Evolutionary conservation across 768 basidiomycete genomes (phyloP), one percentile per base, ranked within the genome.

Genomic region (Phallus indusiatus): DNA sequence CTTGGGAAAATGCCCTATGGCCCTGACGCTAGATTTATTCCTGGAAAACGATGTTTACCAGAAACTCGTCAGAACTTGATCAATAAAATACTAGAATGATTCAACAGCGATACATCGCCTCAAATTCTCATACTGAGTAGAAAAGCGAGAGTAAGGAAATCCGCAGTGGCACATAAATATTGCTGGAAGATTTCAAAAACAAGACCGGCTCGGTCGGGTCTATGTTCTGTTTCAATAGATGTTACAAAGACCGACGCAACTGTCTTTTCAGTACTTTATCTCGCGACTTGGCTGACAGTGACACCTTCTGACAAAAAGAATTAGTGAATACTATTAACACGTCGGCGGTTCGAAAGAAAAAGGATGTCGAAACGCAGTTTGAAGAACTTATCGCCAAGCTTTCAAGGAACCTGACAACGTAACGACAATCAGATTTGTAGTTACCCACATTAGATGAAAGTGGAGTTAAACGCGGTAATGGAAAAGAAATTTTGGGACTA

Each of bases 131-230:
- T 54, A 0, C 42, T 10, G 53, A 60, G 12, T 71, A 68, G 68
- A 64, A 65, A 4, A 63, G 66, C 1, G 14, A 68, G 71, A 0
- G 61, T 63, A 0, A 70, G 71, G 1, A 71, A 71, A 52, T 64
- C 69, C 0, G 65, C 69, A 0, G 56, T 75, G 14, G 65, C 66
- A 16, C 72, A 72, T 35, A 70, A n/a, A 70, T 0, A 62, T 72
- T 1, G 67, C 71, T 14, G 64, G 72, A 34, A 20, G 21, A 2
- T 55, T 54, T 16, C 20, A 35, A 2, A 56, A 37, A 5, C 42
- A 58, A n/a, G 53, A 24, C 1, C 48, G 37, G 4, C 60, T 67
- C 14, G 62, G 56, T 67, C 14, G 62, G 56, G 20, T 64, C 59
- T 18, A 66, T 67, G 52, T 65, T 70, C 61, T 69, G 66, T 28